phyloP scores from a whole-genome alignment of 1,284 basidiomycete genomes.

The Pseudozyma pruni region DNA sequence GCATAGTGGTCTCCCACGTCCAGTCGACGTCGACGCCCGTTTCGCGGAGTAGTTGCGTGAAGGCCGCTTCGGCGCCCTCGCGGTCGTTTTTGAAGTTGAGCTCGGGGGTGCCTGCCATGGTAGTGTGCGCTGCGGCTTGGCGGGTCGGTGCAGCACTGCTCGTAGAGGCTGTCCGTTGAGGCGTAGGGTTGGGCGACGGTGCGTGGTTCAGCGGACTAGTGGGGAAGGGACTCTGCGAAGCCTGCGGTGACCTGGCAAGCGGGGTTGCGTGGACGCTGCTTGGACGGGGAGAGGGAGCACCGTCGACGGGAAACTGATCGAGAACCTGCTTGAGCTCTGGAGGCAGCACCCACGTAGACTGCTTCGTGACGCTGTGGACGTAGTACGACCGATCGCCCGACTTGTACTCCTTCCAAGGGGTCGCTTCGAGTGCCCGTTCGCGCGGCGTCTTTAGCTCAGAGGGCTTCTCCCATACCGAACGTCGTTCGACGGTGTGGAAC shows the following conservation, averaged over 20 bases:
- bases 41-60: slow-evolving; percentile 85
- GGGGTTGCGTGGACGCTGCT: slow-evolving; percentile 13
- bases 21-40: slow-evolving; percentile 88
- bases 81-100: slow-evolving; percentile 75
- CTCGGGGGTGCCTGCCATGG: slow-evolving; percentile 31
- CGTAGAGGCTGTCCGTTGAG: slow-evolving; percentile 5
- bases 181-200: slow-evolving; percentile 7
- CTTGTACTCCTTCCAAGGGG: slow-evolving; percentile 67
- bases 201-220: background rate
- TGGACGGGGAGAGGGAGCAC: slow-evolving; percentile 4
- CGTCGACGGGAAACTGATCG: slow-evolving; percentile 46
- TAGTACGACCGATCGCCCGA: slow-evolving; percentile 65
- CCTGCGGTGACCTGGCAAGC: slow-evolving; percentile 6
- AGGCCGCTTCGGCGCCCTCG: slow-evolving; percentile 92
- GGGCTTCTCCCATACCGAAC: slow-evolving; percentile 67
- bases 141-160: slow-evolving; percentile 3
- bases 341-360: slow-evolving; percentile 64
- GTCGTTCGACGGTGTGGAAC: slow-evolving; percentile 61
- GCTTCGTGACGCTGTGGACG: slow-evolving; percentile 64
- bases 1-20: slow-evolving; percentile 99
- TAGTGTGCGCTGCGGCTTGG: slow-evolving; percentile 8
- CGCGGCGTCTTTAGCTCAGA: slow-evolving; percentile 63
- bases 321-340: slow-evolving; percentile 60
- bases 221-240: slow-evolving; percentile 15
- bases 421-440: slow-evolving; percentile 61